These are phyloP conservation scores for Emericellopsis cladophorae DNA, from an alignment of 2,329 filamentous ascomycete genomes.

Conservation along the genomic window DNA sequence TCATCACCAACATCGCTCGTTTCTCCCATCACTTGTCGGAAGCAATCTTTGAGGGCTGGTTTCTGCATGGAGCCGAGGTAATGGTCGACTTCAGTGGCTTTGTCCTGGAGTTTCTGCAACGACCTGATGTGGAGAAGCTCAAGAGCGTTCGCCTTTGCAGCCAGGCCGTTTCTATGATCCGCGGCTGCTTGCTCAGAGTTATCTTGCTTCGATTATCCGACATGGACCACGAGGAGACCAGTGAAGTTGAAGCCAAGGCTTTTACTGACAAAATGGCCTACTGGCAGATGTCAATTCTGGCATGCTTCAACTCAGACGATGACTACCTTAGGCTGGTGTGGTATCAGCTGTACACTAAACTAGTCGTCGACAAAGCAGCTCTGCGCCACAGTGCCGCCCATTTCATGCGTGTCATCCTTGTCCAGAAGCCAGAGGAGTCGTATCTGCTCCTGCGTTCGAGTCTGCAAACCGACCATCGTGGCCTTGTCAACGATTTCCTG, in stretches of 20 bases:
- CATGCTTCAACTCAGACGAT: slow-evolving; percentile 64
- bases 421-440: slow-evolving; percentile 83
- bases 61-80: slow-evolving; percentile 73
- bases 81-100: slow-evolving; percentile 79
- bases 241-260: slow-evolving; percentile 48
- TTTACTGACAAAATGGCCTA: slow-evolving; percentile 83
- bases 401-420: slow-evolving; percentile 81
- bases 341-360: slow-evolving; percentile 83
- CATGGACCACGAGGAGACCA: slow-evolving; percentile 51
- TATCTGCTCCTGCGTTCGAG: slow-evolving; percentile 60
- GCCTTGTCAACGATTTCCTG: slow-evolving; percentile 65
- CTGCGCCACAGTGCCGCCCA: slow-evolving; percentile 69
- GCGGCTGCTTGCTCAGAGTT: slow-evolving; percentile 65
- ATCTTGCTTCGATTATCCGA: slow-evolving; percentile 75
- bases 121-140: slow-evolving; percentile 64
- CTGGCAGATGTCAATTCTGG: slow-evolving; percentile 88
- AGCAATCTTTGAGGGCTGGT: slow-evolving; percentile 92
- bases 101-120: slow-evolving; percentile 77
- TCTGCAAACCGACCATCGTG: slow-evolving; percentile 55
- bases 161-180: slow-evolving; percentile 66
- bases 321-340: slow-evolving; percentile 76
- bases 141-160: slow-evolving; percentile 89
- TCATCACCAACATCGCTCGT: slow-evolving; percentile 76
- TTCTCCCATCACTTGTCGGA: slow-evolving; percentile 75
- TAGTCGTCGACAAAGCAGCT: slow-evolving; percentile 55